Evolutionary conservation across 345 rosid species (phyloP).

Genomic region (Arabidopsis thaliana): DNA sequence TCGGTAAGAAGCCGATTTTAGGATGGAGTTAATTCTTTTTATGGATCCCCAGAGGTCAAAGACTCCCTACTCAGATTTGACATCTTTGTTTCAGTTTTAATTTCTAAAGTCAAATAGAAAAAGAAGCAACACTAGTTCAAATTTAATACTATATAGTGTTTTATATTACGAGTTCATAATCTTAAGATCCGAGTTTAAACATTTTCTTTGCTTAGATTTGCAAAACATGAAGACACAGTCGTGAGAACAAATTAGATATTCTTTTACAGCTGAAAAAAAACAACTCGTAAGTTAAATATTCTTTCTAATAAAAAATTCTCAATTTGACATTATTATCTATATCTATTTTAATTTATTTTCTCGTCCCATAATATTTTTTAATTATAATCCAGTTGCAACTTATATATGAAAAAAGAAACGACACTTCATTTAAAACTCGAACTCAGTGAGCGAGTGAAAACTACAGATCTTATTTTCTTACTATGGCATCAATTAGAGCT

Average conservation of each 20-base stretch:
- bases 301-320: neutral
- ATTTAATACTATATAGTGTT: neutral
- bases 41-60: conserved; percentile 46
- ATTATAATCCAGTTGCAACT: neutral
- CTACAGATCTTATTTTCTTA: neutral
- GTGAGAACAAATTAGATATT: neutral
- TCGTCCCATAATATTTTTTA: neutral
- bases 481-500: neutral
- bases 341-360: neutral
- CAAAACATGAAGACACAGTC: neutral
- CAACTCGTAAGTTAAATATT: neutral
- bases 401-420: neutral
- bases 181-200: neutral
- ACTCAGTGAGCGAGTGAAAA: neutral
- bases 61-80: conserved; percentile 46
- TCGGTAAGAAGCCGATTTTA: conserved; percentile 41
- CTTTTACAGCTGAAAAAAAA: neutral
- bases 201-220: neutral
- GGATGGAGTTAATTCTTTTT: conserved; percentile 32
- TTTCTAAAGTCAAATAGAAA: neutral
- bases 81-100: conserved; percentile 1
- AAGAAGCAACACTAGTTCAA: neutral
- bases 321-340: neutral
- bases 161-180: neutral
- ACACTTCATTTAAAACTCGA: neutral